These are phyloP conservation scores for Rhizopogon rudus DNA, from an alignment of 768 basidiomycete species.

Conservation along the genomic window DNA sequence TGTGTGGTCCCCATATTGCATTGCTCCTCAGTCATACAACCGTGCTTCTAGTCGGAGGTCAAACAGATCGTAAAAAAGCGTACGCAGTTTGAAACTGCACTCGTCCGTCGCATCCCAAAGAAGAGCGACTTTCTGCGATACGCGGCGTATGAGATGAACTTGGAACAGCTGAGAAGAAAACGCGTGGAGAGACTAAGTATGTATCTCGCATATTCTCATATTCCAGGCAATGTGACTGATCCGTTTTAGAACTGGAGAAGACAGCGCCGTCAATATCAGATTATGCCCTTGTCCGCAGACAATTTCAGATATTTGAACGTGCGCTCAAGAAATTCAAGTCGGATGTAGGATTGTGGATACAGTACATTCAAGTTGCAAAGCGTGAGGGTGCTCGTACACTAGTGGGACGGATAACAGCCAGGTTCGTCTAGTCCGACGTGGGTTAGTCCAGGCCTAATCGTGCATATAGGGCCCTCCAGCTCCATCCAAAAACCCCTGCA, in stretches of 20 bases:
- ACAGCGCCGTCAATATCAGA: conserved; percentile 64
- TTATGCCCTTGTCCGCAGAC: conserved; percentile 78
- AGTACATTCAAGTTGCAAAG: conserved; percentile 84
- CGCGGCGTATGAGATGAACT: conserved; percentile 85
- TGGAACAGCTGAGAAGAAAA: conserved; percentile 78
- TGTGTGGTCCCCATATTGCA: conserved; percentile 27
- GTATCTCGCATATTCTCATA: conserved; percentile 18
- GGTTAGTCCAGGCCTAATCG: neutral
- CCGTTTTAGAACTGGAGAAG: conserved; percentile 25
- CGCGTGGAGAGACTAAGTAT: conserved; percentile 67
- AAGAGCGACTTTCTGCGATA: conserved; percentile 90
- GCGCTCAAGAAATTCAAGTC: conserved; percentile 85
- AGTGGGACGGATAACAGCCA: conserved; percentile 77
- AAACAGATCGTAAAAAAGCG: conserved; percentile 83
- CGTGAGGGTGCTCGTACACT: conserved; percentile 73
- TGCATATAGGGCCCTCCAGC: conserved; percentile 68
- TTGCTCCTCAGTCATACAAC: neutral
- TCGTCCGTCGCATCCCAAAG: conserved; percentile 79
- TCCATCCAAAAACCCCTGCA: conserved; percentile 74
- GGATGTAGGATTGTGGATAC: conserved; percentile 83
- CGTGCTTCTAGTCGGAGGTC: conserved; percentile 56
- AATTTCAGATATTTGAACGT: conserved; percentile 88
- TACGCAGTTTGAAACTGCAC: conserved; percentile 76
- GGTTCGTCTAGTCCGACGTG: conserved; percentile 38
- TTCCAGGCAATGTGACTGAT: neutral